Percentiles rank a stretch among this genome's conserved stretches.
Evolutionary conservation across 306 rosid genomes (phyloP).

Genomic region (Citrullus amarus): DNA sequence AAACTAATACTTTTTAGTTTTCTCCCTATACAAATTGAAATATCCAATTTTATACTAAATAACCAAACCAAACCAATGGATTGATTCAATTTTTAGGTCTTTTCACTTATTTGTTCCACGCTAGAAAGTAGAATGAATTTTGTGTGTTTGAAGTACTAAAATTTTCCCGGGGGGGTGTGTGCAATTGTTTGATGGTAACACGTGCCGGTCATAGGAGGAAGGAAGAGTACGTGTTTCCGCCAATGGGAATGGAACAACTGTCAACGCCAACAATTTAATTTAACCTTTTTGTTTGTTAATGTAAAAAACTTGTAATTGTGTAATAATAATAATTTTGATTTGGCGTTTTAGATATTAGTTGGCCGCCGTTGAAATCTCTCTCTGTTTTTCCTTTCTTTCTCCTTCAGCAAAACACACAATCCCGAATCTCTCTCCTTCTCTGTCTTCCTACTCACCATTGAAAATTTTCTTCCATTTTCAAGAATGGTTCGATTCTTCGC

Average conservation of each 20-base stretch:
- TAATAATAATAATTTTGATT: background rate
- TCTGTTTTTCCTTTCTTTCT: background rate
- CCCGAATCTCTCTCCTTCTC: background rate
- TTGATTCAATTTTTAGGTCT: no score
- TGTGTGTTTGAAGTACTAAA: no score
- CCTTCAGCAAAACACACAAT: background rate
- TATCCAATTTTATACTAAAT: no score
- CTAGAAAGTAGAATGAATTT: no score
- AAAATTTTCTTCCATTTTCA: background rate
- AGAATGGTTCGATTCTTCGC: conserved; percentile 13
- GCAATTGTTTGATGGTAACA: background rate
- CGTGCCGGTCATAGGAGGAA: background rate
- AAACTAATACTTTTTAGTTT: no score
- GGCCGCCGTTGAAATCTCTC: background rate
- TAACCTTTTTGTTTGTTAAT: background rate
- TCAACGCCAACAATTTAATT: background rate
- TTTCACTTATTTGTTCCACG: no score
- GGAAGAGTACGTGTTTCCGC: conserved; percentile 29
- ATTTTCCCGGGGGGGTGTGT: background rate
- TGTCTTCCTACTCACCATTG: background rate
- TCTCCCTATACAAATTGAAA: no score
- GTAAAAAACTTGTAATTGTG: background rate
- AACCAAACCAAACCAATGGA: no score
- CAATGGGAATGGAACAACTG: conserved; percentile 29
- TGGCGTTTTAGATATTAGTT: background rate